A percentile compares a stretch with the other conserved stretches of the same genome.
Evolutionary conservation across 352 stramenopile genomes (phyloP).

Genomic region (Pythium pyrilobum): DNA sequence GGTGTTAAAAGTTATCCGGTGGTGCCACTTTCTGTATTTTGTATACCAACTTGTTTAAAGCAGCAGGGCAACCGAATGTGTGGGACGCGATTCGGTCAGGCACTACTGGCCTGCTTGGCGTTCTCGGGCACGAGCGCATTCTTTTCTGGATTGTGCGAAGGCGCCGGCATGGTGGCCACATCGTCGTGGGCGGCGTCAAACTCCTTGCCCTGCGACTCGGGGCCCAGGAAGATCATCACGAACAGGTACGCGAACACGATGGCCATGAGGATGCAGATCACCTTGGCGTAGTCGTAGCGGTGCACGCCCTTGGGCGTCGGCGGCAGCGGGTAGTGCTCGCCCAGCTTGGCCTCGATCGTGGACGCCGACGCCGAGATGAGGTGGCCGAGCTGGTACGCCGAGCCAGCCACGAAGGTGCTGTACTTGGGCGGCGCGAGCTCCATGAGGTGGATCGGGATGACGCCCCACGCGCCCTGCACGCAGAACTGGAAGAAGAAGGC

Average conservation of each 20-base stretch:
- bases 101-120: too few relatives aligned
- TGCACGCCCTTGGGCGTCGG: conserved; percentile 20
- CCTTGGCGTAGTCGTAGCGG: conserved; percentile 48
- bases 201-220: conserved; percentile 39
- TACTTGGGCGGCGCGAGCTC: conserved; percentile 51
- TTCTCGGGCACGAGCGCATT: too few relatives aligned
- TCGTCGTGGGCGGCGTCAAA: conserved; percentile 35
- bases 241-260: conserved; percentile 39
- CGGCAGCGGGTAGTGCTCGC: conserved; percentile 34
- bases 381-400: conserved; percentile 48
- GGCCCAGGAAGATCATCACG: conserved; percentile 36
- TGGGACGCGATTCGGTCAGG: too few relatives aligned
- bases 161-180: too few relatives aligned
- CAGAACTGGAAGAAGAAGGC: conserved; percentile 47
- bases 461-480: conserved; percentile 43
- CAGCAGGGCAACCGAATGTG: too few relatives aligned
- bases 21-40: too few relatives aligned
- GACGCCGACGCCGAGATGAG: conserved; percentile 44
- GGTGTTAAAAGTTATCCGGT: too few relatives aligned
- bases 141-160: too few relatives aligned
- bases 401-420: conserved; percentile 38
- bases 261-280: conserved; percentile 41
- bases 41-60: too few relatives aligned
- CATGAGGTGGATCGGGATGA: conserved; percentile 51
- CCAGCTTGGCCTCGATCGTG: conserved; percentile 41